Evolutionary conservation across 1,284 basidiomycete genomes (phyloP).

Genomic region (Caloboletus inedulis): DNA sequence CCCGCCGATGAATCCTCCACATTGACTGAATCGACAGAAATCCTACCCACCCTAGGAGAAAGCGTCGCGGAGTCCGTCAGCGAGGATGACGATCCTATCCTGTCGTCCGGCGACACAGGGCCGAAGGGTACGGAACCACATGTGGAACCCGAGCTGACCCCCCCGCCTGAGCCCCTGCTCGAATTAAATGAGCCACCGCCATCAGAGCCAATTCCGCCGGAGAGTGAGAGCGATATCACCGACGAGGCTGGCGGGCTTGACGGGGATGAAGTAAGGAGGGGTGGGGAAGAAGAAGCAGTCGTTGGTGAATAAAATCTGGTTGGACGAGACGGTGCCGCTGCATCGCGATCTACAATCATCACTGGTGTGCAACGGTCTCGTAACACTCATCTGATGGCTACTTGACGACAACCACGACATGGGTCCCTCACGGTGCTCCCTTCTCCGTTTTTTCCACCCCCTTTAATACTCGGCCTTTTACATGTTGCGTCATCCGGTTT

Average conservation of each 20-base stretch:
- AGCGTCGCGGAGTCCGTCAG: neutral
- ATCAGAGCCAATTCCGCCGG: constrained; percentile 32
- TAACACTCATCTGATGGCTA: constrained; percentile 6
- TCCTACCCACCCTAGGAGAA: constrained; percentile 5
- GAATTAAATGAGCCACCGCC: constrained; percentile 33
- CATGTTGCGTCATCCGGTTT: neutral
- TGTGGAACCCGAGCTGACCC: constrained; percentile 9
- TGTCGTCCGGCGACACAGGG: constrained; percentile 3
- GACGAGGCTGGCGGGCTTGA: constrained; percentile 27
- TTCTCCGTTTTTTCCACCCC: constrained; percentile 18
- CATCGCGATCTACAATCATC: constrained; percentile 13
- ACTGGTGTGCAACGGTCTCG: neutral
- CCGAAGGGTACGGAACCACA: constrained; percentile 8
- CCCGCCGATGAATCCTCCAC: constrained; percentile 5
- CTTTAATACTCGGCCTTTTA: neutral
- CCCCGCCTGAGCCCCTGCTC: constrained; percentile 13
- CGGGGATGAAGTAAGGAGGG: constrained; percentile 19
- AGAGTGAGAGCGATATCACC: constrained; percentile 36
- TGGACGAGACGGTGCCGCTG: constrained; percentile 19
- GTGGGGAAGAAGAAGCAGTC: constrained; percentile 18
- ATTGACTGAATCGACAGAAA: constrained; percentile 4
- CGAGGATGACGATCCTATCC: constrained; percentile 7
- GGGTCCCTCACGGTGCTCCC: neutral
- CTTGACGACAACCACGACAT: constrained; percentile 16
- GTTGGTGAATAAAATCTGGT: constrained; percentile 10